Evolutionary conservation across 2,329 filamentous ascomycete genomes (phyloP).

Genomic region (Penicillium sp.): DNA sequence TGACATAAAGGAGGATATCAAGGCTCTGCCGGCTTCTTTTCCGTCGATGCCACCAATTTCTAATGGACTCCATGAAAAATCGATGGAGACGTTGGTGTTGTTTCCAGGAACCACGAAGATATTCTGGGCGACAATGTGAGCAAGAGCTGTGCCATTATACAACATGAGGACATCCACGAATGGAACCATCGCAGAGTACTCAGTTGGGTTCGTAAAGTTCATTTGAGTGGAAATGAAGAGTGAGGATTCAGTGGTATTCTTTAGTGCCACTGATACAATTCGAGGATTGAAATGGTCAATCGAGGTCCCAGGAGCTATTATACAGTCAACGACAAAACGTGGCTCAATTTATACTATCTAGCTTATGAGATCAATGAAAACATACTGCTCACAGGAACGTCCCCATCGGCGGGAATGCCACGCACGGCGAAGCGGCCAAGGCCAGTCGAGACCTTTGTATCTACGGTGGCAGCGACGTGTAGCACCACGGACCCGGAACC

Average conservation of each 20-base stretch:
- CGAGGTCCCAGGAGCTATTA: constrained; percentile 57
- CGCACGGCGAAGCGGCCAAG: constrained; percentile 78
- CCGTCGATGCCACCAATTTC: constrained; percentile 61
- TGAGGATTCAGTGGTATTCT: constrained; percentile 69
- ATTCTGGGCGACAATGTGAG: constrained; percentile 67
- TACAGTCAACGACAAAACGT: constrained; percentile 23
- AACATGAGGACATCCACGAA: constrained; percentile 74
- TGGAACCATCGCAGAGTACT: constrained; percentile 79
- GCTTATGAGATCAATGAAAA: constrained; percentile 37
- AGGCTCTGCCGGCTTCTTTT: constrained; percentile 62
- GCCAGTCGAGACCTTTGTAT: constrained; percentile 77
- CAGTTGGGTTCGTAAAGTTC: constrained; percentile 87
- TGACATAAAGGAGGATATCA: constrained; percentile 86
- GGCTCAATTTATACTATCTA: constrained; percentile 22
- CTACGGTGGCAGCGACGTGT: constrained; percentile 73
- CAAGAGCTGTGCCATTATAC: constrained; percentile 71
- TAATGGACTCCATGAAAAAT: constrained; percentile 71
- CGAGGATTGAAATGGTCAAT: constrained; percentile 58
- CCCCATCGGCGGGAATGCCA: constrained; percentile 77
- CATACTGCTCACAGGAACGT: constrained; percentile 92
- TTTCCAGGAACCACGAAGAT: constrained; percentile 64
- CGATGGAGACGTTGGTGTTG: constrained; percentile 68
- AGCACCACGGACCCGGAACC: constrained; percentile 68
- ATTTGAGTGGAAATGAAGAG: constrained; percentile 69
- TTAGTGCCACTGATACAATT: constrained; percentile 68